Evolutionary conservation across 495 filamentous ascomycete genomes (phyloP).

Genomic region (Penicillium goetzii): DNA sequence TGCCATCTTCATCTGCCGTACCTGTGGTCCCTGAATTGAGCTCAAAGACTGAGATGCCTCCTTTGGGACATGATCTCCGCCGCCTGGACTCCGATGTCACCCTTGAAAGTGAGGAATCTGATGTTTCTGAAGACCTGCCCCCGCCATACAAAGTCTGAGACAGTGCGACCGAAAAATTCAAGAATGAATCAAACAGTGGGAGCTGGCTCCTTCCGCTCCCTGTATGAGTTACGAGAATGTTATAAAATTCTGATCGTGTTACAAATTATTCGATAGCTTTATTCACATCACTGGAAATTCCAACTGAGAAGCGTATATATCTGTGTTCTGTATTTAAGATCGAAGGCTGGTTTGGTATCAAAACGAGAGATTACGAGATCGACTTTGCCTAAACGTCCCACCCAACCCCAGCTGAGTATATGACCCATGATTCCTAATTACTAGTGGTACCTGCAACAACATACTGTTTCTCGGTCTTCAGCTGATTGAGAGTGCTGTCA

Average conservation of each 20-base stretch:
- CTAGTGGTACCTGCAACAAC: conserved; percentile 48
- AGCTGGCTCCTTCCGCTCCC: neutral
- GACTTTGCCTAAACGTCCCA: neutral
- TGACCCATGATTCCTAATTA: neutral
- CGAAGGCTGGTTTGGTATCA: neutral
- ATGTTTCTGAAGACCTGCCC: conserved; percentile 23
- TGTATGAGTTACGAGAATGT: neutral
- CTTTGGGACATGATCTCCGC: neutral
- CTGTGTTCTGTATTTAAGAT: neutral
- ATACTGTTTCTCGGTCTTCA: conserved; percentile 66
- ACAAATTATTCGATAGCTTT: neutral
- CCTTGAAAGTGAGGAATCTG: conserved; percentile 21
- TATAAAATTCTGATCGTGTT: neutral
- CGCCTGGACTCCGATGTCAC: conserved; percentile 14
- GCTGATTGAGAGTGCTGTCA: conserved; percentile 52
- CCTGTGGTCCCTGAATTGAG: conserved; percentile 13
- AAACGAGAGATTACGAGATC: neutral
- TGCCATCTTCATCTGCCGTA: conserved; percentile 1
- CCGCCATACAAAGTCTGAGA: conserved; percentile 30
- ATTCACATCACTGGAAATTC: neutral
- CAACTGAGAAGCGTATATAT: neutral
- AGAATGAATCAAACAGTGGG: neutral
- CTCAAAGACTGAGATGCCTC: conserved; percentile 5
- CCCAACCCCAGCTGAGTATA: neutral
- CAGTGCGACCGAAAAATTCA: neutral